Evolutionary conservation across 2,329 filamentous ascomycete genomes (phyloP), one percentile per base, ranked within the genome.

Genomic region (Botrytis porri): DNA sequence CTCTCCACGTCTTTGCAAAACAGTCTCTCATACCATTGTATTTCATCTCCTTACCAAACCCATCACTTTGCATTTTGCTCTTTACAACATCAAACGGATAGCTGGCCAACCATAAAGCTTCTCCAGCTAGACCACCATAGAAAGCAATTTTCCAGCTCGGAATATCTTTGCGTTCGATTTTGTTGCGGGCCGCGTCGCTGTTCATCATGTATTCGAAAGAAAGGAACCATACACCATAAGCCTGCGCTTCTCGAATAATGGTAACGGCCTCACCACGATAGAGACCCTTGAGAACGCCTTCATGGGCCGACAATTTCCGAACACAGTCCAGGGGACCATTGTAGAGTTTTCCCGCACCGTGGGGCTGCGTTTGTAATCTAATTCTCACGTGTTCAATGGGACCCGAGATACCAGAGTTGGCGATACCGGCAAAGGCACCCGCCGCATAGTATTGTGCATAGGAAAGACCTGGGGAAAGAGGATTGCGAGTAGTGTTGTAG

Each of bases 31-130:
- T 98, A 72, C 86, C 91, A 81, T 85, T 88, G 84, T 92, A 99
- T 81, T 87, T 87, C 85, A 91, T 90, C 75, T 88, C 84, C 66
- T 82, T 75, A 7, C 93, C 94, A 81, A 98, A 96, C 0, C 93
- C 95, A 84, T 99, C 96, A 73, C 92, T 97, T 88, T 99, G 96
- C 95, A 98, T 98, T 89, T 97, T 98, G 84, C 94, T 97, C 92
- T 99, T 99, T 84, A 99, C 84, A 41, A 99, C 95, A 83, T 99
- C 96, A 77, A 99, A 92, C 35, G 96, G 96, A 84, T 99, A 99
- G 81, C 94, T 97, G 51, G 88, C 88, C 72, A 99, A 85, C 96
- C 96, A 99, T 73, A 99, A 88, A 70, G 90, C 93, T 86, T 99
- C 96, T 78, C 96, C 96, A 0, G 96, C 96, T 59, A 99, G 83